A percentile compares a stretch with the other conserved stretches of the same genome.
phyloP scores from a whole-genome alignment of 768 basidiomycete species.

The Tephrocybe sp. region DNA sequence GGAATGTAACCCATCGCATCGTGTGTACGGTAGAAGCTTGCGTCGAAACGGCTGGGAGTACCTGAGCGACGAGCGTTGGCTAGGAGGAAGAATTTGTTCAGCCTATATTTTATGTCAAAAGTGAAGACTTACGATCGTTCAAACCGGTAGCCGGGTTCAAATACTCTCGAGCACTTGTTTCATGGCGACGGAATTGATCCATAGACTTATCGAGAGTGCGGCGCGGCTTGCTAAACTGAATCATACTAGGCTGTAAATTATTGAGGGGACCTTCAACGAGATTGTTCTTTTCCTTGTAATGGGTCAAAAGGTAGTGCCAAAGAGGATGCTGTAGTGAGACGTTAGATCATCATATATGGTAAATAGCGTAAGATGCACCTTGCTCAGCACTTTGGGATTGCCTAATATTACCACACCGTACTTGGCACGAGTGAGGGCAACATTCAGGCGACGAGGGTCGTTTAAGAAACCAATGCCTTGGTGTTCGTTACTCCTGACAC shows the following conservation, averaged over 20 bases:
- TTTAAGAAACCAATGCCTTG: constrained; percentile 99
- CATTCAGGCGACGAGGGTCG: constrained; percentile 93
- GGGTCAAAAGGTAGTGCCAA: constrained; percentile 97
- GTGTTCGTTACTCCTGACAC: constrained; percentile 98
- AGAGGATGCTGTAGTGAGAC: constrained; percentile 75
- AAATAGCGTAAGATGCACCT: constrained; percentile 51
- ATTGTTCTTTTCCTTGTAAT: constrained; percentile 94
- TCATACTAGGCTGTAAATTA: constrained; percentile 97
- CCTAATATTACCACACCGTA: constrained; percentile 99
- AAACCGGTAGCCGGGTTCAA: constrained; percentile 36
- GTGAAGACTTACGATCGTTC: constrained; percentile 46
- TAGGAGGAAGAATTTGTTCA: constrained; percentile 13
- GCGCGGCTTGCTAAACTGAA: constrained; percentile 97
- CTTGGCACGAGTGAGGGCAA: constrained; percentile 95
- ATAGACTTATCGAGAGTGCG: constrained; percentile 85
- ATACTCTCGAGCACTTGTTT: constrained; percentile 86
- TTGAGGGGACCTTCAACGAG: constrained; percentile 96
- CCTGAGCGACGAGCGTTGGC: constrained; percentile 68
- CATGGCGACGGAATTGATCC: constrained; percentile 92
- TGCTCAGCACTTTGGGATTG: constrained; percentile 99
- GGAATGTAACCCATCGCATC: constrained; percentile 93
- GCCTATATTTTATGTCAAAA: not conserved
- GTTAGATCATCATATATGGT: constrained; percentile 4
- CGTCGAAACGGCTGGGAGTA: constrained; percentile 92
- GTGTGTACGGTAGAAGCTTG: constrained; percentile 93